These are phyloP conservation scores for Deinandra increscens DNA, from an alignment of 129 eudicot species.

Conservation along the genomic window DNA sequence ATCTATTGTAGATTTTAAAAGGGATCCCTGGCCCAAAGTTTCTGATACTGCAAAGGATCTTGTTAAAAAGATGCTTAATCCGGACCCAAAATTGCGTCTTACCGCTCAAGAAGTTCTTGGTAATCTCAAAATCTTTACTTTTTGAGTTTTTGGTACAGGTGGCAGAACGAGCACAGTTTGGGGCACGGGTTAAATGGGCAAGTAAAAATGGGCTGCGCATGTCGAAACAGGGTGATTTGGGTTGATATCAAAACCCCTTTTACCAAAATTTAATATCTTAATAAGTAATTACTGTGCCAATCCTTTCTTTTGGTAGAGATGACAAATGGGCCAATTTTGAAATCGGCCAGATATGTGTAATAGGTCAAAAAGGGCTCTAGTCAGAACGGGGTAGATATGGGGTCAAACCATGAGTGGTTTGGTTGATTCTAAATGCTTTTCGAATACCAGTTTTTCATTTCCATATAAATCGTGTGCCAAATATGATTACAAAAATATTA, in stretches of 20 bases:
- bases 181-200: not conserved
- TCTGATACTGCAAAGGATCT: constrained; percentile 33
- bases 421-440: not conserved
- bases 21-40: constrained; percentile 34
- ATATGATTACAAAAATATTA: not conserved
- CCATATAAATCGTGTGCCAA: not conserved
- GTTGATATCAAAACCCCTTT: not conserved
- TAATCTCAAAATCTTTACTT: not conserved
- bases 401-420: not conserved
- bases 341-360: no score
- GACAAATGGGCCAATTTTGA: not conserved
- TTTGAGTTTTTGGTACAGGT: not conserved
- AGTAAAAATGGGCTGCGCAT: not conserved
- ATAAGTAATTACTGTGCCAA: no score
- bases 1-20: constrained; percentile 31
- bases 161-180: not conserved
- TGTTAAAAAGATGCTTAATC: constrained; percentile 35
- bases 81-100: constrained; percentile 22
- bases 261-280: not conserved
- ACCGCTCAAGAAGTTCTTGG: constrained; percentile 34
- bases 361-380: no score
- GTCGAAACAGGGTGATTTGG: not conserved
- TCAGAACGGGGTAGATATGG: not conserved
- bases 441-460: not conserved
- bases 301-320: no score